Evolutionary conservation across 2,329 filamentous ascomycete species (phyloP).

Genomic region (Hymenoscyphus fructigenus): DNA sequence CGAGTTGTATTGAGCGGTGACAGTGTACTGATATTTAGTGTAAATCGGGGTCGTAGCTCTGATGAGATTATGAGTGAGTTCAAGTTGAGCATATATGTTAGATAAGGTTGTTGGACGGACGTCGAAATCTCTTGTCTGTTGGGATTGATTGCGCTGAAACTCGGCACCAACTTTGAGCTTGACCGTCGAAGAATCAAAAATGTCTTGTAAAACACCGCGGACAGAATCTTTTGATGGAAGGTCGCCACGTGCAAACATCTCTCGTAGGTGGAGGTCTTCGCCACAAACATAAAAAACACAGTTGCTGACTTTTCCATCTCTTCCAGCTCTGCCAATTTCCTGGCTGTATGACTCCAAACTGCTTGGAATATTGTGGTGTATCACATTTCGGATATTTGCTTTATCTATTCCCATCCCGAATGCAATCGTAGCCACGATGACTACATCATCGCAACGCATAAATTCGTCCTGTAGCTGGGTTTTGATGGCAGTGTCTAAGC

Average conservation of each 20-base stretch:
- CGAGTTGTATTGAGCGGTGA: constrained; percentile 36
- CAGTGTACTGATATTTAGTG: constrained; percentile 52
- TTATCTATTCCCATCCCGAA: constrained; percentile 64
- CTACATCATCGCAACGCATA: constrained; percentile 46
- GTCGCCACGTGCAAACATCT: constrained; percentile 60
- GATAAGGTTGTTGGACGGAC: constrained; percentile 50
- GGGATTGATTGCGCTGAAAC: constrained; percentile 47
- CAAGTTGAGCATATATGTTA: constrained; percentile 59
- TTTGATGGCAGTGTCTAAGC: constrained; percentile 48
- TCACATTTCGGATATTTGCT: constrained; percentile 51
- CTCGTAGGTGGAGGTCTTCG: constrained; percentile 57
- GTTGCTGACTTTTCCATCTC: constrained; percentile 51
- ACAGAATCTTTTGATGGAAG: constrained; percentile 54
- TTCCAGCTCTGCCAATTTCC: constrained; percentile 55
- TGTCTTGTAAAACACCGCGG: constrained; percentile 47
- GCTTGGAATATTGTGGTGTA: constrained; percentile 42
- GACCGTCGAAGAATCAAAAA: constrained; percentile 44
- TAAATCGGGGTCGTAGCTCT: constrained; percentile 59
- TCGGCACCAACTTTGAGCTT: constrained; percentile 41
- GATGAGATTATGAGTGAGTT: constrained; percentile 56
- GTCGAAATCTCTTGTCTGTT: constrained; percentile 51
- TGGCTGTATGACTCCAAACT: constrained; percentile 58
- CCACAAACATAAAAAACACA: constrained; percentile 59
- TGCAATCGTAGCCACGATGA: constrained; percentile 56
- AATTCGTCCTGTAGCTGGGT: constrained; percentile 50